A percentile compares a stretch with the other conserved stretches of the same genome.
Conservation (phyloP, 2,329 filamentous ascomycete species). For the Microdochium nivale region DNA sequence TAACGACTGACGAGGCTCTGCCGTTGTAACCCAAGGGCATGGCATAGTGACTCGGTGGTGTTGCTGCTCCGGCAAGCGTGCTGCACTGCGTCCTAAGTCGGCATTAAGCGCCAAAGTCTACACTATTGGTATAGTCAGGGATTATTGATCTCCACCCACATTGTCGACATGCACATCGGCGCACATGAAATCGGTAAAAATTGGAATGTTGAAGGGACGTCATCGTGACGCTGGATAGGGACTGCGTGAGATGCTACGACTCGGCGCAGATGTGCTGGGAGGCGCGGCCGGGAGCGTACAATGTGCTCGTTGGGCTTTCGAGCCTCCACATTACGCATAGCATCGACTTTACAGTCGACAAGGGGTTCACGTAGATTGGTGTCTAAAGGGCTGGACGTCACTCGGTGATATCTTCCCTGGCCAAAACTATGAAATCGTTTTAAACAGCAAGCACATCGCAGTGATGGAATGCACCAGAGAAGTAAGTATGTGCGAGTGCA, state of each 20-base stretch:
- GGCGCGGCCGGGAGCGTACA: too few species aligned
- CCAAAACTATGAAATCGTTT: not conserved
- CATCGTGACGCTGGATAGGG: constrained; percentile 36
- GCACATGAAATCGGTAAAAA: too few species aligned
- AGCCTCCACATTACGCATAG: not conserved
- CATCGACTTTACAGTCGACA: not conserved
- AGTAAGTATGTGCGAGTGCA: not conserved
- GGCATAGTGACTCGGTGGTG: not conserved
- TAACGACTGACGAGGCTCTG: not conserved
- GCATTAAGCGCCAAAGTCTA: not conserved
- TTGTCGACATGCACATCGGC: too few species aligned
- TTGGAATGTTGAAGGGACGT: too few species aligned
- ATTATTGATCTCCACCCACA: not conserved
- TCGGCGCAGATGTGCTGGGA: constrained; percentile 48
- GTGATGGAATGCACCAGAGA: not conserved
- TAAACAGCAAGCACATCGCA: not conserved
- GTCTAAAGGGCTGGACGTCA: not conserved
- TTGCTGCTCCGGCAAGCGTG: not conserved
- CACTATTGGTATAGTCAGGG: not conserved
- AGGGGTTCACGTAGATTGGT: not conserved
- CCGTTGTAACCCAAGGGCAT: not conserved
- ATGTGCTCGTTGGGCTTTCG: not conserved
- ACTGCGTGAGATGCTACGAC: constrained; percentile 54
- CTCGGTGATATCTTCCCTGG: not conserved
- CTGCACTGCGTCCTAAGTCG: not conserved